Percentiles rank a stretch among this genome's conserved stretches.
Conservation (phyloP, 805 yeast species). For the Saccharomycopsis schoenii region DNA sequence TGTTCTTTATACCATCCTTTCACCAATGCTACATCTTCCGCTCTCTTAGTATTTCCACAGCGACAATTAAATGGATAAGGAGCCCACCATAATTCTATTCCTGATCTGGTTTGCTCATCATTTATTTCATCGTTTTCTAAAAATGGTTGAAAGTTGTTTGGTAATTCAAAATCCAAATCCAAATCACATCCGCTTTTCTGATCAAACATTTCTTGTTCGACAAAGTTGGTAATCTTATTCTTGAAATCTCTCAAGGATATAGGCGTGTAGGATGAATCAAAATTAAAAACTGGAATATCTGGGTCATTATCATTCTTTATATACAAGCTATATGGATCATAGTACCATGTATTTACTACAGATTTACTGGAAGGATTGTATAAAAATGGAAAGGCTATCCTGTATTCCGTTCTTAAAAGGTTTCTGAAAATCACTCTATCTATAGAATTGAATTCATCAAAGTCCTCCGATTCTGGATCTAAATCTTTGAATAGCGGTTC, state of each 20-base stretch:
- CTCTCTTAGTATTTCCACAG: slow-evolving; percentile 62
- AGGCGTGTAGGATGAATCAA: slow-evolving; percentile 46
- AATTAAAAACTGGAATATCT: slow-evolving; percentile 46
- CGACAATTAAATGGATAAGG: slow-evolving; percentile 78
- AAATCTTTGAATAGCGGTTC: slow-evolving; percentile 71
- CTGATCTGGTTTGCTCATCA: slow-evolving; percentile 39
- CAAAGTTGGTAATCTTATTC: slow-evolving; percentile 20
- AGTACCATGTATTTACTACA: slow-evolving; percentile 54
- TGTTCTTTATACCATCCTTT: slow-evolving; percentile 75
- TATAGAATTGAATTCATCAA: slow-evolving; percentile 80
- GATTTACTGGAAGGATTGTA: slow-evolving; percentile 70
- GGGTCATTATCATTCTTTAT: slow-evolving; percentile 33
- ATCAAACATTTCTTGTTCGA: slow-evolving; percentile 11
- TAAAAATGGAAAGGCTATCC: slow-evolving; percentile 76
- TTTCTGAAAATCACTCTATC: slow-evolving; percentile 77
- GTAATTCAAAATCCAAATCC: slow-evolving; percentile 32
- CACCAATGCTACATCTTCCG: slow-evolving; percentile 81
- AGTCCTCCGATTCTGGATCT: slow-evolving; percentile 62
- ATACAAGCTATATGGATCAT: slow-evolving; percentile 48
- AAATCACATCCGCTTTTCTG: slow-evolving; percentile 18
- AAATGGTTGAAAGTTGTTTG: slow-evolving; percentile 41
- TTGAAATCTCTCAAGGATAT: slow-evolving; percentile 31
- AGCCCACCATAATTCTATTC: slow-evolving; percentile 66
- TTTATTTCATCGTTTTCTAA: slow-evolving; percentile 36
- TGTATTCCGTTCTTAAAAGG: slow-evolving; percentile 72